These are phyloP conservation scores for Arabidopsis arenosa DNA, from an alignment of 345 rosid genomes.

Conservation along the genomic window DNA sequence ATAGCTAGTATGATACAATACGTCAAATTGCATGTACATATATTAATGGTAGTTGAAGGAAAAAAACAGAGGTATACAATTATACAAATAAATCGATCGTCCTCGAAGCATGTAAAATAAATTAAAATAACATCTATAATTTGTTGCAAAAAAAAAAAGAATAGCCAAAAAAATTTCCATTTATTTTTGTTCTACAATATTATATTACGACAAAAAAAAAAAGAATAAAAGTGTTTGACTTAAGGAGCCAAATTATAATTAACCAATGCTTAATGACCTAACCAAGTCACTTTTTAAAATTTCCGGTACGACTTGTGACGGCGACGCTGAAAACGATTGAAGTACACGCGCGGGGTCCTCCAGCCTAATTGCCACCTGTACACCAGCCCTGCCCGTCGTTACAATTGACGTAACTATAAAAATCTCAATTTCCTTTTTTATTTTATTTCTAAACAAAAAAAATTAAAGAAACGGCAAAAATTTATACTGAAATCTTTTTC, in stretches of 20 bases:
- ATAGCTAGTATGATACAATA: no score
- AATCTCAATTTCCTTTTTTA: background rate
- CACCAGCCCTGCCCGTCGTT: slow-evolving; percentile 10
- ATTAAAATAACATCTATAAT: background rate
- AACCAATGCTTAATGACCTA: slow-evolving; percentile 19
- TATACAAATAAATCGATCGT: no score
- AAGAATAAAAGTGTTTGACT: slow-evolving; percentile 31
- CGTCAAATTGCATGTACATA: no score
- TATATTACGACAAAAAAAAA: background rate
- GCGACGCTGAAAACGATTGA: slow-evolving; percentile 34
- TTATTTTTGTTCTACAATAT: no score
- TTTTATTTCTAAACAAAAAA: background rate
- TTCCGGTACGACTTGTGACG: slow-evolving; percentile 15
- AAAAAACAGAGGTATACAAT: background rate
- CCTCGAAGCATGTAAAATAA: no score
- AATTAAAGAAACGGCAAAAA: slow-evolving; percentile 25
- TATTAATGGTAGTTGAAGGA: no score
- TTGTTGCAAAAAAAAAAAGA: no score
- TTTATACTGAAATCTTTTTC: background rate
- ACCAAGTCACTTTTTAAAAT: background rate
- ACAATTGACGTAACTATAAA: slow-evolving; percentile 40
- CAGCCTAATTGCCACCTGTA: slow-evolving; percentile 45
- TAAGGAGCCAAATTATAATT: background rate
- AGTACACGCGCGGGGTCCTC: slow-evolving; percentile 43
- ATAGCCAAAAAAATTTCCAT: background rate